Conservation (phyloP, 495 filamentous ascomycete genomes). For the Aspergillus leporis region DNA sequence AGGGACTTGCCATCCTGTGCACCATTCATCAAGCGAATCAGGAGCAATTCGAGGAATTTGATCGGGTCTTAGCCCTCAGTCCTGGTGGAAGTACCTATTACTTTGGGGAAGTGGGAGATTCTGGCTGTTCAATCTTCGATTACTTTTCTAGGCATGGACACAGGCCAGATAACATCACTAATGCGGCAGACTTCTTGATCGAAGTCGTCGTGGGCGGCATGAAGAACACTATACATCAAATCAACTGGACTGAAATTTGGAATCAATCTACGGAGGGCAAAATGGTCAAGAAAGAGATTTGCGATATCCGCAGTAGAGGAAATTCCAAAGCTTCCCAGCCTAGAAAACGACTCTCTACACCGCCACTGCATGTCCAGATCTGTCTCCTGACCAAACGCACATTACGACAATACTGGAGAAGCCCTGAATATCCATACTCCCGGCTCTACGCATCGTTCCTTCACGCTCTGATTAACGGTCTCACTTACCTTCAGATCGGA, state of each 20-base stretch:
- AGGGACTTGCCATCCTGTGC: slow-evolving; percentile 62
- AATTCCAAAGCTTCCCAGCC: slow-evolving; percentile 30
- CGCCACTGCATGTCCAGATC: slow-evolving; percentile 67
- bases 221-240: slow-evolving; percentile 60
- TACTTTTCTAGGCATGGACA: slow-evolving; percentile 55
- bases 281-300: slow-evolving; percentile 63
- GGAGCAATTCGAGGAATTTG: slow-evolving; percentile 84
- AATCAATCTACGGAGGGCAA: slow-evolving; percentile 68
- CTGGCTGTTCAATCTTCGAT: slow-evolving; percentile 44
- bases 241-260: slow-evolving; percentile 80
- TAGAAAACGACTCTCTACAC: slow-evolving; percentile 58
- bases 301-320: slow-evolving; percentile 56
- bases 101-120: slow-evolving; percentile 67
- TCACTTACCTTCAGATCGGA: slow-evolving; percentile 72
- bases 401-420: slow-evolving; percentile 71
- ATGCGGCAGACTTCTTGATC: slow-evolving; percentile 87
- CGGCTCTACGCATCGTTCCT: slow-evolving; percentile 76
- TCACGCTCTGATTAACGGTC: slow-evolving; percentile 73
- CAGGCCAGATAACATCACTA: slow-evolving; percentile 46
- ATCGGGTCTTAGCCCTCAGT: slow-evolving; percentile 66
- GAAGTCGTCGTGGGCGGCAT: slow-evolving; percentile 80
- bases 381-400: slow-evolving; percentile 62
- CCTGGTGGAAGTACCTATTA: slow-evolving; percentile 66
- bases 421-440: slow-evolving; percentile 77
- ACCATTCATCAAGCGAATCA: slow-evolving; percentile 76